A percentile compares a stretch with the other conserved stretches of the same genome.
Evolutionary conservation across 1,139 yeast species (phyloP).

Genomic region (Candida albicans): DNA sequence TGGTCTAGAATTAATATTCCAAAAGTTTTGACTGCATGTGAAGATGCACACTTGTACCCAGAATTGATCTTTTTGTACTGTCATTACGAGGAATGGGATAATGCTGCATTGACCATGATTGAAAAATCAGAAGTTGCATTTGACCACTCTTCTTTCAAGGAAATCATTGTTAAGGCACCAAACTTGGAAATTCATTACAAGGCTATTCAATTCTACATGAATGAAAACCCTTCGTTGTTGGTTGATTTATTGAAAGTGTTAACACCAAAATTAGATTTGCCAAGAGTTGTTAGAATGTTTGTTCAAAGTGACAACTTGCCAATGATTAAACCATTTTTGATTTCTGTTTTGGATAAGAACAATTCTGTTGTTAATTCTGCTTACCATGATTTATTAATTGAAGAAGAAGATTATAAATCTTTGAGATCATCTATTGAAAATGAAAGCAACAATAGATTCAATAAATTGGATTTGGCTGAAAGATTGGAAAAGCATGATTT

Average conservation of each 20-base stretch:
- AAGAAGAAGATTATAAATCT: conserved; percentile 94
- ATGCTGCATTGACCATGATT: conserved; percentile 97
- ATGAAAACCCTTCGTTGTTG: conserved; percentile 87
- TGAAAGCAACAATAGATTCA: conserved; percentile 81
- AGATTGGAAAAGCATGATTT: conserved; percentile 89
- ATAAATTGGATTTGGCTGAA: conserved; percentile 87
- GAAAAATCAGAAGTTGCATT: conserved; percentile 91
- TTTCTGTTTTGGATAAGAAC: conserved; percentile 88
- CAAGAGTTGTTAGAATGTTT: conserved; percentile 94
- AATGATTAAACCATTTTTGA: conserved; percentile 89
- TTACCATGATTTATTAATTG: conserved; percentile 91
- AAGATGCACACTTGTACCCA: conserved; percentile 92
- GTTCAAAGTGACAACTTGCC: conserved; percentile 95
- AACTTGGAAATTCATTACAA: conserved; percentile 96
- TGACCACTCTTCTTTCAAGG: conserved; percentile 93
- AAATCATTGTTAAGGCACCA: conserved; percentile 90
- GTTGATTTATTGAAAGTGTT: conserved; percentile 83
- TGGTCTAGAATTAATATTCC: conserved; percentile 99
- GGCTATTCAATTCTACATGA: conserved; percentile 91
- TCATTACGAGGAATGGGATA: conserved; percentile 99
- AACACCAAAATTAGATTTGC: conserved; percentile 89
- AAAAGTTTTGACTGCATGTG: conserved; percentile 92
- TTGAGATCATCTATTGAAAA: conserved; percentile 81
- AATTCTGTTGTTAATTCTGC: conserved; percentile 91
- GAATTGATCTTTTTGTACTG: conserved; percentile 95